These are phyloP conservation scores for Collybiopsis confluens DNA, from an alignment of 768 basidiomycete genomes.

Conservation along the genomic window DNA sequence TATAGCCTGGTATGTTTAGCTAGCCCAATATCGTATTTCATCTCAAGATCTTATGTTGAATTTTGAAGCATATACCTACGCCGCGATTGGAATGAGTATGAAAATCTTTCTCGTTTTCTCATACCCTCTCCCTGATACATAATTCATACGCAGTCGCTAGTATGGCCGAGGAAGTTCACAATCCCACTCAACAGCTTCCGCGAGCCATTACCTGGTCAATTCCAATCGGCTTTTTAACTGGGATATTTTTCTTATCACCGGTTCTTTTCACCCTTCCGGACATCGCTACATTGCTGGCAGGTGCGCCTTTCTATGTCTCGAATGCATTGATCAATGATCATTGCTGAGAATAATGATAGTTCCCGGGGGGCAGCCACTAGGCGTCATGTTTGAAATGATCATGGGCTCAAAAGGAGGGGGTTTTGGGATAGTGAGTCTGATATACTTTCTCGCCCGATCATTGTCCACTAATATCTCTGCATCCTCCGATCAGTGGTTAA, in stretches of 20 bases:
- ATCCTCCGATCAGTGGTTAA: too few species aligned
- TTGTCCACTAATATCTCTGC: too few species aligned
- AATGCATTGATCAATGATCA: conserved; percentile 36
- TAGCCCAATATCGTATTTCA: background rate
- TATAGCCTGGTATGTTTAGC: conserved; percentile 22
- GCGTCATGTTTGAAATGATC: conserved; percentile 55
- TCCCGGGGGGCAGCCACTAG: conserved; percentile 58
- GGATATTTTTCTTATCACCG: conserved; percentile 54
- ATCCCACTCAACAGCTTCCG: conserved; percentile 53
- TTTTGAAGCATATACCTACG: conserved; percentile 45
- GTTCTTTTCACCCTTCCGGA: conserved; percentile 65
- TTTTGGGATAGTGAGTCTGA: conserved; percentile 47
- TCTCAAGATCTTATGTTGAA: background rate
- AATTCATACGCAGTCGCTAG: conserved; percentile 20
- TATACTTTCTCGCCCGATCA: too few species aligned
- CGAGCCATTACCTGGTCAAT: conserved; percentile 50
- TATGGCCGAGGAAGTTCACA: conserved; percentile 68
- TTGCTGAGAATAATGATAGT: conserved; percentile 33
- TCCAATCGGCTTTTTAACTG: conserved; percentile 47
- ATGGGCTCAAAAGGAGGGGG: conserved; percentile 62
- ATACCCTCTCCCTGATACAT: conserved; percentile 59
- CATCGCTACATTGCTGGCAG: conserved; percentile 44
- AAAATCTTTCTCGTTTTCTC: conserved; percentile 40
- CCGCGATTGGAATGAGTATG: conserved; percentile 52
- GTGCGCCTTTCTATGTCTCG: conserved; percentile 25